Percentiles rank a stretch among this genome's conserved stretches.
Evolutionary conservation across 129 eudicot species (phyloP).

Genomic region (Daucus carota): DNA sequence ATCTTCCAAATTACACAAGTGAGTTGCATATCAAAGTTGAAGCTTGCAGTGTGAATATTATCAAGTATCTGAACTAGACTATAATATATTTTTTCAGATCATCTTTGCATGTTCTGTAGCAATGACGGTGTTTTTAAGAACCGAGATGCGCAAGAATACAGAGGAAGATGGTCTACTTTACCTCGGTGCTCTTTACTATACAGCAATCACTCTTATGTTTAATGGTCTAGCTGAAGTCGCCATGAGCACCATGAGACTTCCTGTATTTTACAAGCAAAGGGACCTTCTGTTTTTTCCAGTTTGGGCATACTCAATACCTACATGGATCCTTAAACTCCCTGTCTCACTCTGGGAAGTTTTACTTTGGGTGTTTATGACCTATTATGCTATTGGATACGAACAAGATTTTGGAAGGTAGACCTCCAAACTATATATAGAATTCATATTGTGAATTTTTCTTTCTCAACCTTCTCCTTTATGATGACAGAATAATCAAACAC

Average conservation of each 20-base stretch:
- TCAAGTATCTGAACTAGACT: not conserved
- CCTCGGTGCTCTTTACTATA: conserved; percentile 77
- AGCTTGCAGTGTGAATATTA: not conserved
- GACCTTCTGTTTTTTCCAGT: conserved; percentile 87
- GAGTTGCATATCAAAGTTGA: not conserved
- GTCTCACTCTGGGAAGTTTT: conserved; percentile 49
- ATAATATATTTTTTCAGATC: conserved; percentile 30
- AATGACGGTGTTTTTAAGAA: conserved; percentile 61
- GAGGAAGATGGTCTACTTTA: conserved; percentile 48
- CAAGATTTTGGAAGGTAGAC: conserved; percentile 57
- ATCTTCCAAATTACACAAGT: conserved; percentile 63
- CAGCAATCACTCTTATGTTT: conserved; percentile 53
- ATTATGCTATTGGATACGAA: conserved; percentile 78
- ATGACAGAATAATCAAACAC: conserved; percentile 60
- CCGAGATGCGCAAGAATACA: conserved; percentile 59
- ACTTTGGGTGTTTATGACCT: conserved; percentile 65
- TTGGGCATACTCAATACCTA: conserved; percentile 74
- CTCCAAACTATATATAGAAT: not conserved
- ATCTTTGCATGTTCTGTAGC: conserved; percentile 49
- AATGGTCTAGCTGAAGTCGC: conserved; percentile 83
- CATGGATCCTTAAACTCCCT: conserved; percentile 85
- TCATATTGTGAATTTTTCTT: not conserved
- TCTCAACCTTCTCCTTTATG: not conserved
- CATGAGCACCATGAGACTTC: conserved; percentile 69
- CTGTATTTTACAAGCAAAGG: conserved; percentile 82